Evolutionary conservation across 164 flowering plant genomes (phyloP).

Genomic region (Tetrastigma voinierianum): DNA sequence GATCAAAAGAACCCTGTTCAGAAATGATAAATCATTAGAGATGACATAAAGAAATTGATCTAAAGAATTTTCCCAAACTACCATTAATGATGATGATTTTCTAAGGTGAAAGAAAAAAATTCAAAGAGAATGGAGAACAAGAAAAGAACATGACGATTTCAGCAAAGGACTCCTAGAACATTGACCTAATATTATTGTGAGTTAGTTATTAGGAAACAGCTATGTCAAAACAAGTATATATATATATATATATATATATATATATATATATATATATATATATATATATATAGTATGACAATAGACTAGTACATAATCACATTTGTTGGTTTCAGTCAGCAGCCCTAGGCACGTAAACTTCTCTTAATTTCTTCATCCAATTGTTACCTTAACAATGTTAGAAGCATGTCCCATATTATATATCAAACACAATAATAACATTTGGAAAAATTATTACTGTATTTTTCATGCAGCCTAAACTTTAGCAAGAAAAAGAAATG

Average conservation of each 20-base stretch:
- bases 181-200: neutral
- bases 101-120: neutral
- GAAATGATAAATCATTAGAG: neutral
- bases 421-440: neutral
- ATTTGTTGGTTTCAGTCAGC: no score
- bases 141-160: neutral
- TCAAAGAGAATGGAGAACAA: neutral
- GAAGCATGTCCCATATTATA: neutral
- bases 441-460: neutral
- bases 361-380: no score
- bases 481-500: no score
- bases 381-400: neutral
- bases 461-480: neutral
- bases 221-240: neutral
- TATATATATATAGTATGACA: no score
- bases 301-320: no score
- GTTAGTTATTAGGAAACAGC: no score
- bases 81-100: no score
- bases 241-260: no score
- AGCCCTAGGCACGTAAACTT: no score
- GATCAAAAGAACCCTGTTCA: slow-evolving; percentile 25
- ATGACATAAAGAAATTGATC: neutral
- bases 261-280: no score
- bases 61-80: neutral
- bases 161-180: neutral